Evolutionary conservation across 2,329 filamentous ascomycete species (phyloP), one percentile per base, ranked within the genome.

Genomic region (Fusarium bactridioides): DNA sequence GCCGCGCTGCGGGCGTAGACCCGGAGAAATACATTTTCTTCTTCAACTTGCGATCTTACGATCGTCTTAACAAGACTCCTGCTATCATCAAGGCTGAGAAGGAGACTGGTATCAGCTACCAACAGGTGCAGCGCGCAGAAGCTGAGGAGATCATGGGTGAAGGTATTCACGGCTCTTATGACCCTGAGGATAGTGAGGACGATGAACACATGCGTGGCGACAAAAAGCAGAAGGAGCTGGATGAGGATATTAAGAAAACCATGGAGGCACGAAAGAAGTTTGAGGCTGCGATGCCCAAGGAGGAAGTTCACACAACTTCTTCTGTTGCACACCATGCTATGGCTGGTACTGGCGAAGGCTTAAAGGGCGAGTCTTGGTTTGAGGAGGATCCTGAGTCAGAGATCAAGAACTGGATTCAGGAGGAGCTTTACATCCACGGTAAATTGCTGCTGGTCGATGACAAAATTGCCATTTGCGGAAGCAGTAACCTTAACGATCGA

Each of bases 351-450:
- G 53, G 27, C 7, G 90, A 80, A 80, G 88, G 79, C 84, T 87
- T 86, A 82, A 89, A 77, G 7, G 90, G 93, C 15, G 93, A 97
- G 80, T 77, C 83, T 2, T 98, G 94, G 93, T 92, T 95, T 21
- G 92, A 93, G 21, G 85, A 86, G 1, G 83, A 92, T 7, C 84
- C 90, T 0, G 89, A 95, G 74, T 88, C 89, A 3, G 96, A 98
- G 80, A 92, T 94, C 64, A 88, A 92, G 60, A 94, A 97, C 79
- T 97, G 96, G 85, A 92, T 98, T 66, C 95, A 97, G 79, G 96
- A 99, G 80, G 95, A 99, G 81, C 88, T 98, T 4, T 99, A 99
- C 80, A 92, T 98, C 53, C 96, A 99, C 80, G 93, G 91, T 33
- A 99, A 98, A 83, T 87, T 98, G 40, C 87, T 96, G 74, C 95